Percentiles rank a stretch among this genome's conserved stretches.
Conservation (phyloP, 2,329 filamentous ascomycete species). For the Lasiodiplodia hormozganensis region DNA sequence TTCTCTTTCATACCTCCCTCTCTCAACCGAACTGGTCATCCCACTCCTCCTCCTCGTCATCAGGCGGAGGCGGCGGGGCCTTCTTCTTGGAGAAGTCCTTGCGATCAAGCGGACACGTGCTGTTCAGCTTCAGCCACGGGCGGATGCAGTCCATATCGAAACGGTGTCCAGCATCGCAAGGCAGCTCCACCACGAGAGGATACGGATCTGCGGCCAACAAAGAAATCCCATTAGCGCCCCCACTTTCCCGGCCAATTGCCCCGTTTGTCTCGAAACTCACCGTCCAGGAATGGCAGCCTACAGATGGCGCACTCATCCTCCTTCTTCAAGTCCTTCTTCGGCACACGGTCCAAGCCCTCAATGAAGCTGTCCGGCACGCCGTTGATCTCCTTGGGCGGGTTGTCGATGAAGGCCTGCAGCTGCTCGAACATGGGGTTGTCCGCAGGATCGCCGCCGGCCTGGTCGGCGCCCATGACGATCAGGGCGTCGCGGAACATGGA, state of each 20-base stretch:
- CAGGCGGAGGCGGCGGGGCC: constrained; percentile 38
- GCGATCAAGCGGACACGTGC: constrained; percentile 69
- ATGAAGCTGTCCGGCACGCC: constrained; percentile 68
- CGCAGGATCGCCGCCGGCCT: constrained; percentile 34
- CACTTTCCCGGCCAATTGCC: background rate
- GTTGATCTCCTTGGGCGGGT: constrained; percentile 65
- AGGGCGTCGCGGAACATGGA: constrained; percentile 67
- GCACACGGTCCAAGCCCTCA: constrained; percentile 65
- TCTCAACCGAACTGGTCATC: constrained; percentile 21
- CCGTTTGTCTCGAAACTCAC: constrained; percentile 38
- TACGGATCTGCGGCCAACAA: constrained; percentile 55
- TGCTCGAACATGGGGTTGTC: constrained; percentile 56
- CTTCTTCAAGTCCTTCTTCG: constrained; percentile 60
- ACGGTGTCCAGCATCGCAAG: constrained; percentile 66
- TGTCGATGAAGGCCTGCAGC: constrained; percentile 62
- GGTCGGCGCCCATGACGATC: constrained; percentile 59
- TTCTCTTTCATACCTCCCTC: background rate
- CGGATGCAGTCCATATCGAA: constrained; percentile 71
- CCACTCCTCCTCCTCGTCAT: constrained; percentile 54
- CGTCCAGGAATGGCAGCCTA: constrained; percentile 66
- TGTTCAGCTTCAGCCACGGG: constrained; percentile 69
- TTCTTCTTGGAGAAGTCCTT: constrained; percentile 63
- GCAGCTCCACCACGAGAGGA: constrained; percentile 68
- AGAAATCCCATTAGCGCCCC: constrained; percentile 22
- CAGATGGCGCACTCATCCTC: constrained; percentile 66